Evolutionary conservation across 192 early-diverging fungal species (phyloP).

Genomic region (Pilobolus umbonatus): DNA sequence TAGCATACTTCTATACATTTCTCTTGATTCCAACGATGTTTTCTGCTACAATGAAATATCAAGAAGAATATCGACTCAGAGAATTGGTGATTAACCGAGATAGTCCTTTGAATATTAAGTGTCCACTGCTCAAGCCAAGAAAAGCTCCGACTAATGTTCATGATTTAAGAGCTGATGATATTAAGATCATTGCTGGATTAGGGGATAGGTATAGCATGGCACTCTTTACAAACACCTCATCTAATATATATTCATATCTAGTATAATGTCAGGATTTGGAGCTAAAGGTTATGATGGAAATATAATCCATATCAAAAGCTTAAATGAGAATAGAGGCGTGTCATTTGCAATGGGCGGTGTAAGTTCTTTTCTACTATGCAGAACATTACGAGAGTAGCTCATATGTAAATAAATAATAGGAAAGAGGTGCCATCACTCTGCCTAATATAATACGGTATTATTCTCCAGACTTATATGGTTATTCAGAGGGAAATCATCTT

Average conservation of each 20-base stretch:
- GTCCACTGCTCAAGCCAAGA: slow-evolving; percentile 41
- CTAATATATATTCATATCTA: slow-evolving; percentile 2
- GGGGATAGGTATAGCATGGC: slow-evolving; percentile 43
- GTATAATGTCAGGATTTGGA: slow-evolving; percentile 52
- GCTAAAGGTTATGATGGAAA: slow-evolving; percentile 35
- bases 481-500: slow-evolving; percentile 42
- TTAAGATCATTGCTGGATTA: slow-evolving; percentile 45
- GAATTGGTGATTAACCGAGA: not conserved
- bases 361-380: not conserved
- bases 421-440: slow-evolving; percentile 34
- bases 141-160: slow-evolving; percentile 24
- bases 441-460: slow-evolving; percentile 44
- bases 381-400: not conserved
- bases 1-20: slow-evolving; percentile 10
- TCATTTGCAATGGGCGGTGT: slow-evolving; percentile 53
- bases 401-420: slow-evolving; percentile 12
- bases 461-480: slow-evolving; percentile 38
- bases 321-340: slow-evolving; percentile 41
- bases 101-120: slow-evolving; percentile 17
- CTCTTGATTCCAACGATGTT: slow-evolving; percentile 6
- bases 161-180: slow-evolving; percentile 53
- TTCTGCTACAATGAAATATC: not conserved
- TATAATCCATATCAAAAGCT: slow-evolving; percentile 3
- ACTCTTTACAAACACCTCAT: not conserved
- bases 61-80: not conserved